Percentiles rank a stretch among this genome's conserved stretches.
Evolutionary conservation across 345 rosid species (phyloP).

Genomic region (Brassica juncea): DNA sequence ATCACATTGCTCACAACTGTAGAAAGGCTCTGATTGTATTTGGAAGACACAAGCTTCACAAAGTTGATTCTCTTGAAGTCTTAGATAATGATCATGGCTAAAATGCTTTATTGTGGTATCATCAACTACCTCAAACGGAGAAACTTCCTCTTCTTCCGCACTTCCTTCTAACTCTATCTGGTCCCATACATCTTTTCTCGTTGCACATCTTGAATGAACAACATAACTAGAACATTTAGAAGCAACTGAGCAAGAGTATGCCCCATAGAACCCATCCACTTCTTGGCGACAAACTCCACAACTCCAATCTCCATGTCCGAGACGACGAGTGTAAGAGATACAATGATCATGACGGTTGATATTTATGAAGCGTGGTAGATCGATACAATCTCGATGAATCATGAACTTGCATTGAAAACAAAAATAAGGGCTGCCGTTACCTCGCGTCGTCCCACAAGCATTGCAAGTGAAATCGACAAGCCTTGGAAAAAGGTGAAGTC

Average conservation of each 20-base stretch:
- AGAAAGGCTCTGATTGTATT: neutral
- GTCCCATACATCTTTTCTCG: neutral
- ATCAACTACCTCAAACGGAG: conserved; percentile 12
- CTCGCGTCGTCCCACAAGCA: conserved; percentile 17
- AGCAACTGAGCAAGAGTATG: neutral
- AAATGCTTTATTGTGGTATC: conserved; percentile 14
- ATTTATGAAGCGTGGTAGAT: too few relatives aligned
- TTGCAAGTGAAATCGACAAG: neutral
- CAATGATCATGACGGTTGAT: conserved; percentile 10
- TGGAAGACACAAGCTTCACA: conserved; percentile 17
- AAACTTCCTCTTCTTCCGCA: neutral
- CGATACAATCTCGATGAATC: conserved; percentile 14
- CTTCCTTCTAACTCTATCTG: neutral
- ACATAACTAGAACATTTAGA: neutral
- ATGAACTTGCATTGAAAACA: conserved; percentile 8
- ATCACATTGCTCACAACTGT: neutral
- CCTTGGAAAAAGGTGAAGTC: conserved; percentile 11
- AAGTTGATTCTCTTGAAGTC: neutral
- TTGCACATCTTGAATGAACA: conserved; percentile 19
- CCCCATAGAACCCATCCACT: conserved; percentile 17
- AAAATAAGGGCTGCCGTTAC: conserved; percentile 10
- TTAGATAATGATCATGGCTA: conserved; percentile 16
- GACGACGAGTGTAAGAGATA: conserved; percentile 6
- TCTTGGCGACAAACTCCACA: neutral
- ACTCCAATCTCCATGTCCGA: neutral